A percentile compares a stretch with the other conserved stretches of the same genome.
These are phyloP conservation scores for Cladophialophora carrionii DNA, from an alignment of 2,329 filamentous ascomycete genomes.

Conservation along the genomic window DNA sequence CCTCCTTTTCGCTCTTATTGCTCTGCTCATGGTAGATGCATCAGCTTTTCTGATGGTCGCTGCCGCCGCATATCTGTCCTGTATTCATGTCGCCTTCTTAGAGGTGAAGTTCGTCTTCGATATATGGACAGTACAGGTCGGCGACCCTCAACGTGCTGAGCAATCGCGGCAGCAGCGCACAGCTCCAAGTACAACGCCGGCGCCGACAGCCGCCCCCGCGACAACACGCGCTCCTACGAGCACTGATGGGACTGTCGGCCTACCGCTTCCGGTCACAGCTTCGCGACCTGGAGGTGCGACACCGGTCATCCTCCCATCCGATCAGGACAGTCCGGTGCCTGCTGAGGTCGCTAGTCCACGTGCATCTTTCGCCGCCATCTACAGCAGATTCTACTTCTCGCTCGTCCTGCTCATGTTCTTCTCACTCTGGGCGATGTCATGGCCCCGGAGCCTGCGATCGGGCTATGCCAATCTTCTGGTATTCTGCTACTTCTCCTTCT, in stretches of 20 bases:
- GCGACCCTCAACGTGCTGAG: slow-evolving; percentile 51
- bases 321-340: slow-evolving; percentile 54
- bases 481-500: slow-evolving; percentile 83
- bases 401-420: slow-evolving; percentile 62
- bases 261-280: slow-evolving; percentile 59
- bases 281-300: slow-evolving; percentile 52
- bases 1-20: slow-evolving; percentile 57
- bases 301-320: slow-evolving; percentile 62
- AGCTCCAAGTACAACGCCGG: slow-evolving; percentile 17
- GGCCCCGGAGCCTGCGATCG: slow-evolving; percentile 57
- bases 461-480: slow-evolving; percentile 65
- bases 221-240: slow-evolving; percentile 10
- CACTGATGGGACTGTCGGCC: slow-evolving; percentile 33
- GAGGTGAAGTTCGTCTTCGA: slow-evolving; percentile 69
- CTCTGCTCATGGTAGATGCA: slow-evolving; percentile 60
- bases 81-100: slow-evolving; percentile 64
- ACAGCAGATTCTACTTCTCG: slow-evolving; percentile 64
- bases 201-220: slow-evolving; percentile 11
- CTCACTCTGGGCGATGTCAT: slow-evolving; percentile 62
- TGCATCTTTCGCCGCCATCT: slow-evolving; percentile 61
- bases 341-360: slow-evolving; percentile 43
- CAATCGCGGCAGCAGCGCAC: slow-evolving; percentile 42
- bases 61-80: slow-evolving; percentile 61
- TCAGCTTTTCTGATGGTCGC: slow-evolving; percentile 60
- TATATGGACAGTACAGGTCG: slow-evolving; percentile 66